Percentiles rank a stretch among this genome's conserved stretches.
Evolutionary conservation across 257 asterid species (phyloP).

Genomic region (Salvia miltiorrhiza): DNA sequence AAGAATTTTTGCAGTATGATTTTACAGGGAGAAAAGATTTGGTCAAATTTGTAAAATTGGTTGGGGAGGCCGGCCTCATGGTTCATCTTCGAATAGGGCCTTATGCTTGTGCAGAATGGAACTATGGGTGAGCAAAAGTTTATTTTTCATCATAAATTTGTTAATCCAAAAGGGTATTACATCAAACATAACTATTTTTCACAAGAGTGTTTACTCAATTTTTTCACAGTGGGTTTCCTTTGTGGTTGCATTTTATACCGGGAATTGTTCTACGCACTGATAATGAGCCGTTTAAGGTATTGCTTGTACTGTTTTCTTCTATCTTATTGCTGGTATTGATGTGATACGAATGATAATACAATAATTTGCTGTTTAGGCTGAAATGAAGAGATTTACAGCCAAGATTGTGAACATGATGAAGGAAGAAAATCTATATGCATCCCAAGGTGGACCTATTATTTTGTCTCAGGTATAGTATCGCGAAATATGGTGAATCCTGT

Average conservation of each 20-base stretch:
- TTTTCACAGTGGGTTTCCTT: constrained; percentile 84
- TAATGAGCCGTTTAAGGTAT: constrained; percentile 74
- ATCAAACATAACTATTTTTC: background rate
- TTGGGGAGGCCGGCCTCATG: constrained; percentile 60
- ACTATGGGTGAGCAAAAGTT: constrained; percentile 53
- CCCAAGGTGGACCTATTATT: constrained; percentile 93
- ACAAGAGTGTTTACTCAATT: constrained; percentile 21
- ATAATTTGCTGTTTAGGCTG: constrained; percentile 44
- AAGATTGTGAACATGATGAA: constrained; percentile 85
- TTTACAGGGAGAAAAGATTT: constrained; percentile 72
- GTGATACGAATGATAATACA: background rate
- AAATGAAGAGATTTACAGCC: constrained; percentile 85
- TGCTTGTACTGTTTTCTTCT: background rate
- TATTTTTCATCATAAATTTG: background rate
- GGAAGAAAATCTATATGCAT: constrained; percentile 70
- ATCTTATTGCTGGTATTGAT: constrained; percentile 7
- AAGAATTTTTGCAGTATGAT: constrained; percentile 50
- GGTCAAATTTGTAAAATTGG: constrained; percentile 63
- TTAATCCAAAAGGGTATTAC: background rate
- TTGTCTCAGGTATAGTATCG: constrained; percentile 67
- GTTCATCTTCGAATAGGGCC: constrained; percentile 85
- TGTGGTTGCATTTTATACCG: constrained; percentile 86
- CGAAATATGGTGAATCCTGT: constrained; percentile 29
- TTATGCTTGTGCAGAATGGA: constrained; percentile 94
- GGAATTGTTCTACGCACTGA: constrained; percentile 72